Conservation (phyloP, 805 yeast species). For the Metschnikowia noctiluminum region DNA sequence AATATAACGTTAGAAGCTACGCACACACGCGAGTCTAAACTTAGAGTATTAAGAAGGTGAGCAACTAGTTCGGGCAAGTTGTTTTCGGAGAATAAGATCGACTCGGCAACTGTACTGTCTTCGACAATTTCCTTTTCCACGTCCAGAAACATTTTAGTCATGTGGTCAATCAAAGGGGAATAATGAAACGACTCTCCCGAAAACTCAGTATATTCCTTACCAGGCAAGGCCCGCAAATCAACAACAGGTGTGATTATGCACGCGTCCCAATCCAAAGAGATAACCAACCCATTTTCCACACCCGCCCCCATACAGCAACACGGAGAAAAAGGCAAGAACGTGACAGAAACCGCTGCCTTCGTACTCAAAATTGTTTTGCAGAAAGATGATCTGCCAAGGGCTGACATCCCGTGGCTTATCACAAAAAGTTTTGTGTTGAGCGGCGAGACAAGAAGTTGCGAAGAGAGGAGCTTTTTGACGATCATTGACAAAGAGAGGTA, state of each 20-base stretch:
- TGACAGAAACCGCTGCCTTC: conserved; percentile 9
- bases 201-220: conserved; percentile 1
- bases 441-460: conserved; percentile 14
- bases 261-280: conserved; percentile 13
- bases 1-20: conserved; percentile 12
- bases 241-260: conserved; percentile 10
- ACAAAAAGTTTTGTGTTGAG: conserved; percentile 14
- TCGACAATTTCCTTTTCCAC: conserved; percentile 3
- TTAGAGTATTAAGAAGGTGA: not conserved
- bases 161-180: not conserved
- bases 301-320: conserved; percentile 15
- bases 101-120: not conserved
- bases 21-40: conserved; percentile 11
- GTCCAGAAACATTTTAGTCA: conserved; percentile 1
- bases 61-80: conserved; percentile 4
- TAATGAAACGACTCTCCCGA: conserved; percentile 15
- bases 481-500: conserved; percentile 9
- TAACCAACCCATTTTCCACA: conserved; percentile 13
- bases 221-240: conserved; percentile 9
- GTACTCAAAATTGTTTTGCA: conserved; percentile 10
- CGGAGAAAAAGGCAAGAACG: conserved; percentile 14
- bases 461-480: conserved; percentile 7
- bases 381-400: conserved; percentile 8
- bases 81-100: not conserved
- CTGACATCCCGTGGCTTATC: conserved; percentile 10